phyloP scores from a whole-genome alignment of 169 alveolate species.

The Miamiensis avidus region DNA sequence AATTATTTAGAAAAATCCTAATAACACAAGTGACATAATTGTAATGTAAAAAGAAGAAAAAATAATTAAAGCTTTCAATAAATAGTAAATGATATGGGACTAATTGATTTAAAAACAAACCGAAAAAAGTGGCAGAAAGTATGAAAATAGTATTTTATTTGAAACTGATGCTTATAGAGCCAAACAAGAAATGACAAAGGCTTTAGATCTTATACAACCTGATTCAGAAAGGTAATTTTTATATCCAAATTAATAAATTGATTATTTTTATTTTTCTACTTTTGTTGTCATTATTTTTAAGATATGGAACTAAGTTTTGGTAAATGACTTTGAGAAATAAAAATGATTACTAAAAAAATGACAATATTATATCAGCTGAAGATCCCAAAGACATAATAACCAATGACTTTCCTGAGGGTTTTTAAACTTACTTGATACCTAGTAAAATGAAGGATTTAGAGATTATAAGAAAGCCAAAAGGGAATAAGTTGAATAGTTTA shows the following conservation, averaged over 20 bases:
- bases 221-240: not conserved
- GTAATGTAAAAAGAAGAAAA: not conserved
- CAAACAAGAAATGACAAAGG: not conserved
- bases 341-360: not conserved
- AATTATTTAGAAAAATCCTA: not conserved
- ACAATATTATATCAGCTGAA: too few relatives aligned
- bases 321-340: not conserved
- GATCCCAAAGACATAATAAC: not conserved
- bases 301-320: not conserved
- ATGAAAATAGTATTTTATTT: not conserved
- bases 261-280: too few relatives aligned
- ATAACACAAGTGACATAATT: not conserved
- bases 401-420: not conserved
- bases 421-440: not conserved
- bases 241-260: too few relatives aligned
- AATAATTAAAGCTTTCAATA: too few relatives aligned
- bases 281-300: too few relatives aligned
- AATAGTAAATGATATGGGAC: not conserved
- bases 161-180: not conserved
- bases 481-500: not conserved
- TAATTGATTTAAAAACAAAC: not conserved
- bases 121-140: not conserved
- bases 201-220: not conserved
- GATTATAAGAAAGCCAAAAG: not conserved
- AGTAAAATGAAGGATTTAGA: not conserved